phyloP scores from a whole-genome alignment of 805 yeast genomes.

The Candida palmyrensis region DNA sequence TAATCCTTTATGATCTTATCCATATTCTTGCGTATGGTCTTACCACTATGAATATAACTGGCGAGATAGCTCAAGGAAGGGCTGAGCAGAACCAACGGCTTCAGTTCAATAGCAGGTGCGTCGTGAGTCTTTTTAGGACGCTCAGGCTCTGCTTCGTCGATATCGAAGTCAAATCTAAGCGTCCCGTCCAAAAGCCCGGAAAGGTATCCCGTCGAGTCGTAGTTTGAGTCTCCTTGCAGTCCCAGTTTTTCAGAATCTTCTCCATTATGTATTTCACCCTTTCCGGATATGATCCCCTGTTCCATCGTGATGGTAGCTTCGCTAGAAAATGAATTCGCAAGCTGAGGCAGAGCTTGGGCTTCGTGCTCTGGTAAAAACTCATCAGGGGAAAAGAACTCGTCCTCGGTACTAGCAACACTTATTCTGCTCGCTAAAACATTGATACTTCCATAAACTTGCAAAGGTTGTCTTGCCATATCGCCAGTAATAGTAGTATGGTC shows the following conservation, averaged over 20 bases:
- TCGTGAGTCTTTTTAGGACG: neutral
- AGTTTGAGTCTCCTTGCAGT: constrained; percentile 3
- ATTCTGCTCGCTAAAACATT: neutral
- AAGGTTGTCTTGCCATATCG: neutral
- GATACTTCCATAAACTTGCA: neutral
- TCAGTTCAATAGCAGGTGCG: no score
- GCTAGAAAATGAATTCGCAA: constrained; percentile 12
- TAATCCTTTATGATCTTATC: no score
- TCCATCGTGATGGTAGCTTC: constrained; percentile 18
- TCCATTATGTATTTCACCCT: no score
- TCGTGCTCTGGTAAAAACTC: no score
- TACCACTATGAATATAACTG: constrained; percentile 1
- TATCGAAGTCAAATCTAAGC: constrained; percentile 8
- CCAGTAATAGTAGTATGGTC: neutral
- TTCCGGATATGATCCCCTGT: constrained; percentile 5
- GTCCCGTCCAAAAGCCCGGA: constrained; percentile 27
- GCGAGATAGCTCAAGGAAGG: constrained; percentile 1
- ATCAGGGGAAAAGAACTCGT: constrained; percentile 29
- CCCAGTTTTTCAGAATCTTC: constrained; percentile 6
- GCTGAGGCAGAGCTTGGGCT: neutral
- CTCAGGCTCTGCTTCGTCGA: neutral
- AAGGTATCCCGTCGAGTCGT: constrained; percentile 28
- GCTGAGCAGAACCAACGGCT: no score
- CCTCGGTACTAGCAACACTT: constrained; percentile 21
- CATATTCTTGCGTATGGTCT: constrained; percentile 4